Percentiles rank a stretch among this genome's conserved stretches.
These are phyloP conservation scores for Xylaria hypoxylon DNA, from an alignment of 2,329 filamentous ascomycete genomes.

Conservation along the genomic window DNA sequence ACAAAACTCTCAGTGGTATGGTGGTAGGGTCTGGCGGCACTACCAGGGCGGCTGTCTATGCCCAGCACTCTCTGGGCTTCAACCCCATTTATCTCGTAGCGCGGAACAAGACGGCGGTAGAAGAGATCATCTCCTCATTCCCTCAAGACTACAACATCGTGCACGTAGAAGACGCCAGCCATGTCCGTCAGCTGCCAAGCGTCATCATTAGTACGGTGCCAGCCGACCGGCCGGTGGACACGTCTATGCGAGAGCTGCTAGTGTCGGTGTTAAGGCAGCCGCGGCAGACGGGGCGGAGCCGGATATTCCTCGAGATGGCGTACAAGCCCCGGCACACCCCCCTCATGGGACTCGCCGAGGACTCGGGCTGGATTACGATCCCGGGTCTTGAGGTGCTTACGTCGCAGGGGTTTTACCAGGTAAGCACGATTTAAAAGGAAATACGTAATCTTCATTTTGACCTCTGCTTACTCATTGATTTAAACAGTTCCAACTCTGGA, in stretches of 20 bases:
- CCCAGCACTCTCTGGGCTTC: constrained; percentile 85
- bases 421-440: constrained; percentile 56
- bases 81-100: constrained; percentile 88
- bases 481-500: constrained; percentile 82
- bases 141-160: constrained; percentile 77
- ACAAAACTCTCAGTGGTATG: constrained; percentile 68
- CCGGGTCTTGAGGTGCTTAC: constrained; percentile 90
- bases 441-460: neutral
- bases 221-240: constrained; percentile 85
- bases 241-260: constrained; percentile 74
- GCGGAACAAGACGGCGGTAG: constrained; percentile 76
- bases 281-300: constrained; percentile 54
- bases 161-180: constrained; percentile 63
- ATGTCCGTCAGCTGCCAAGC: constrained; percentile 63
- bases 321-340: constrained; percentile 89
- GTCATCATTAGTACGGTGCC: constrained; percentile 93
- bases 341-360: constrained; percentile 84
- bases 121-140: constrained; percentile 77
- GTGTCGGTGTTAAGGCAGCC: constrained; percentile 61
- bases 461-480: constrained; percentile 22
- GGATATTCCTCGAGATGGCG: constrained; percentile 91
- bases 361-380: constrained; percentile 83
- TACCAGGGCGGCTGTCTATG: constrained; percentile 89
- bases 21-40: constrained; percentile 94
- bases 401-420: constrained; percentile 90